These are phyloP conservation scores for Suillus cothurnatus DNA, from an alignment of 768 basidiomycete species.

Conservation along the genomic window DNA sequence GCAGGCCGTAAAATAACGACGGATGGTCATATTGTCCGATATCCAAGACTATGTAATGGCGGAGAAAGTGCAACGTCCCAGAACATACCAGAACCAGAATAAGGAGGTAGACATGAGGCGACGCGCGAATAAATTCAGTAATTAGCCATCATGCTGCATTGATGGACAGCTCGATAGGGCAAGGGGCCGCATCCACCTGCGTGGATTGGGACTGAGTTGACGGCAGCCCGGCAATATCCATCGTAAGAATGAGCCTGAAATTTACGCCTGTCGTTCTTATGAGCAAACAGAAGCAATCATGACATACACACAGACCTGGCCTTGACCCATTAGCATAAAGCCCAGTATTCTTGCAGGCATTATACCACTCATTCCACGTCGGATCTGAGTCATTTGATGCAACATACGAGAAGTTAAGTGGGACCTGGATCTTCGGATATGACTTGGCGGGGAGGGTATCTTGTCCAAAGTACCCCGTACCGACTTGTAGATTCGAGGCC, in stretches of 20 bases:
- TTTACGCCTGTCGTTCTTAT: slow-evolving; percentile 43
- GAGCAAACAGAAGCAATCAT: slow-evolving; percentile 4
- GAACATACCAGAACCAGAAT: neutral
- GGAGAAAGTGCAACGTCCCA: slow-evolving; percentile 8
- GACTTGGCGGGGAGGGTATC: slow-evolving; percentile 65
- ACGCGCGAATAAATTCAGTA: neutral
- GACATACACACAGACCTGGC: slow-evolving; percentile 50
- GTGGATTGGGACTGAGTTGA: slow-evolving; percentile 54
- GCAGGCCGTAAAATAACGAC: neutral
- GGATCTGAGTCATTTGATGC: slow-evolving; percentile 79
- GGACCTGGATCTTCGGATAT: slow-evolving; percentile 67
- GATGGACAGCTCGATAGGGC: slow-evolving; percentile 67
- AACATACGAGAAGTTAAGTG: slow-evolving; percentile 82
- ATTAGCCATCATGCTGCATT: slow-evolving; percentile 45
- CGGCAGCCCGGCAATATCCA: slow-evolving; percentile 72
- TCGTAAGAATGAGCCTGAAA: slow-evolving; percentile 64
- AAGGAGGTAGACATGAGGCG: neutral
- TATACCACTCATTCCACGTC: slow-evolving; percentile 83
- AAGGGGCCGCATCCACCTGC: slow-evolving; percentile 59
- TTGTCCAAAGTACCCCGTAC: slow-evolving; percentile 59
- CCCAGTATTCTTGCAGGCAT: slow-evolving; percentile 67
- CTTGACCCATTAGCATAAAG: slow-evolving; percentile 52
- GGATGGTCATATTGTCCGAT: neutral
- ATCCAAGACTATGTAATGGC: slow-evolving; percentile 3
- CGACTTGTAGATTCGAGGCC: slow-evolving; percentile 64